Conservation (phyloP, 345 rosid species). For the Eucalyptus fibrosa region DNA sequence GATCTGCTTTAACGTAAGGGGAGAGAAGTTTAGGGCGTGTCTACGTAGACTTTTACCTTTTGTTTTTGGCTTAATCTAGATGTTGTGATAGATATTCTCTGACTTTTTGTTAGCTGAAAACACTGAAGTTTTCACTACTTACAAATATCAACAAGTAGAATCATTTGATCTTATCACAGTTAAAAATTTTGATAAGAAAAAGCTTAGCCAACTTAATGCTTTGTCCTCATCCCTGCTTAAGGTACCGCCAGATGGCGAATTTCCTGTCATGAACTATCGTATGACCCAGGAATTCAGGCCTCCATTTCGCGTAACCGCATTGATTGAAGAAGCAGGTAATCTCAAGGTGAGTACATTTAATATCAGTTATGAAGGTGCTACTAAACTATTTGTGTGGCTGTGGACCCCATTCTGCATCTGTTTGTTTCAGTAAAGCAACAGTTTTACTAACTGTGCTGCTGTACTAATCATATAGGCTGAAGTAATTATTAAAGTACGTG, state of each 20-base stretch:
- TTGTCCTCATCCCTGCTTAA: conserved; percentile 4
- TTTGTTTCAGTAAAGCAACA: neutral
- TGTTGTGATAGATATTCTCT: neutral
- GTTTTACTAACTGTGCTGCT: neutral
- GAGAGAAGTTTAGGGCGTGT: neutral
- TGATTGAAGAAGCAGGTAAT: conserved; percentile 93
- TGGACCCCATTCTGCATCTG: neutral
- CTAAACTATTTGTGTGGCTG: neutral
- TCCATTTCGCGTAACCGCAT: conserved; percentile 81
- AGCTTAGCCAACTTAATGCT: neutral
- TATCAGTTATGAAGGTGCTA: neutral
- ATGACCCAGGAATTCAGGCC: conserved; percentile 99
- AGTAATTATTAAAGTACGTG: conserved; percentile 72
- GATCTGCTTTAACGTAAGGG: neutral
- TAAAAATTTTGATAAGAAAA: neutral
- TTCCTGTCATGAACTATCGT: conserved; percentile 98
- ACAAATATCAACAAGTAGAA: neutral
- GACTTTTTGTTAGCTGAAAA: neutral
- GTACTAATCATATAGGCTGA: conserved; percentile 61
- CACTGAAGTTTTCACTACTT: neutral
- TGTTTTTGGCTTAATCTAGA: neutral
- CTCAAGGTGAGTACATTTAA: conserved; percentile 46
- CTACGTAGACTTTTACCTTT: neutral
- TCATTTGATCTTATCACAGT: neutral
- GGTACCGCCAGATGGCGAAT: conserved; percentile 99